Evolutionary conservation across 805 yeast species (phyloP).

Genomic region (Lipomyces japonicus): DNA sequence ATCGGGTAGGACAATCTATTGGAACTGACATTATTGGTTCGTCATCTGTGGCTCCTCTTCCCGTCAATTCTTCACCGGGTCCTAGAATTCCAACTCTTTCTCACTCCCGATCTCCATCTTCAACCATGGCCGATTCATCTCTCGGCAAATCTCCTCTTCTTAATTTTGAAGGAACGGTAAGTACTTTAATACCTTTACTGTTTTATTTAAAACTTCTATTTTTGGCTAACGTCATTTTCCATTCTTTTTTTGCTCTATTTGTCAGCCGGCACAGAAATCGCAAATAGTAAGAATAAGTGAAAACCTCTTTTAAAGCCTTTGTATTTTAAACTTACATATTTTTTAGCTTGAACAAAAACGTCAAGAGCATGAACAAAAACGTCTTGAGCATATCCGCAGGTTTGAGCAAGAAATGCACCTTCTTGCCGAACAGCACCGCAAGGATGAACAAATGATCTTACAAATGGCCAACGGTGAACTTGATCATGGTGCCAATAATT

Average conservation of each 20-base stretch:
- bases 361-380: conserved; percentile 30
- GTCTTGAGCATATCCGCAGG: conserved; percentile 30
- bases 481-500: conserved; percentile 24
- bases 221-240: conserved; percentile 23
- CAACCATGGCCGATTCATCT: conserved; percentile 16
- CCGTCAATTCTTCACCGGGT: not conserved
- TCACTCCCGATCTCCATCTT: not conserved
- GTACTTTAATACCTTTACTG: not conserved
- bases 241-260: not conserved
- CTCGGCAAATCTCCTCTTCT: conserved; percentile 13
- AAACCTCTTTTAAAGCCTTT: not conserved
- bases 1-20: not conserved
- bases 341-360: conserved; percentile 30
- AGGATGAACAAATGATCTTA: conserved; percentile 30
- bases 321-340: conserved; percentile 1
- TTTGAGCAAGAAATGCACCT: conserved; percentile 32
- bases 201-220: conserved; percentile 1
- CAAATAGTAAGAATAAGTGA: not conserved
- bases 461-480: conserved; percentile 28
- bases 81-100: not conserved
- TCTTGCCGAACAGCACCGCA: conserved; percentile 30
- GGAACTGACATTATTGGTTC: not conserved
- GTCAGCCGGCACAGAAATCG: not conserved
- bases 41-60: not conserved
- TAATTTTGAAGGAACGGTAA: conserved; percentile 18